Base-by-base conservation (phyloP, 805 yeast species). In the Debaryomyces prosopidis region DNA sequence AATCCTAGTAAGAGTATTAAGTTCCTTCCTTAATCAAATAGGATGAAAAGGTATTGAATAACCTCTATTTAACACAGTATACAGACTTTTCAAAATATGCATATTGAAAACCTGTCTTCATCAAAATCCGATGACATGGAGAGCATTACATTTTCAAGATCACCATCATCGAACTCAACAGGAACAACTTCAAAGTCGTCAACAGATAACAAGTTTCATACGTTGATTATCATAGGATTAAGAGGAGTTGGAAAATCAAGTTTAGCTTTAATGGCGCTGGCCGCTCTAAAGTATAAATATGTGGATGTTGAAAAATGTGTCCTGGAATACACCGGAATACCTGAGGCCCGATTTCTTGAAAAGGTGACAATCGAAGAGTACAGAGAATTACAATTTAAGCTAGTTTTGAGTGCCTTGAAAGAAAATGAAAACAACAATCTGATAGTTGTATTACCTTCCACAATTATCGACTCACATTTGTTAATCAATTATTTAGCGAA, bases 211-310 rank as follows among this genome's bases (percentile, higher is more conserved):
- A 30, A 30, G 11, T 30, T 7, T 30, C 33, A 30, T 7, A 30
- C 33, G 11, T 30, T 30, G 16, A 14, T 53, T 9, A 41, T 54
- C 10, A 47, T 50, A 3, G 58, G 58, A 9, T 46, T 52, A 10
- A 46, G 58, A 34, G 58, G 58, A 3, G 54, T 48, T 12, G 58
- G 58, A 7, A 54, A 51, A 38, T 51, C 57, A 14, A 54, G 55
- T 4, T 43, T 54, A 17, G 55, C 53, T 4, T 47, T 54, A 20
- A 52, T 54, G 52, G 53, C 57, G 10, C 47, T 47, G 49, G 51
- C 53, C 8, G 47, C 52, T 15, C 42, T 54, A 28, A 47, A 48
- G 18, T 52, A 38, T 42, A 27, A 44, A 10, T 50, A 47, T 36
- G 37, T 52, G 15, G 58, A 51, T 34, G 38, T 47, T n/a, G 52